Base-by-base conservation (phyloP, 2,329 filamentous ascomycete genomes). In the Diaporthe eres region DNA sequence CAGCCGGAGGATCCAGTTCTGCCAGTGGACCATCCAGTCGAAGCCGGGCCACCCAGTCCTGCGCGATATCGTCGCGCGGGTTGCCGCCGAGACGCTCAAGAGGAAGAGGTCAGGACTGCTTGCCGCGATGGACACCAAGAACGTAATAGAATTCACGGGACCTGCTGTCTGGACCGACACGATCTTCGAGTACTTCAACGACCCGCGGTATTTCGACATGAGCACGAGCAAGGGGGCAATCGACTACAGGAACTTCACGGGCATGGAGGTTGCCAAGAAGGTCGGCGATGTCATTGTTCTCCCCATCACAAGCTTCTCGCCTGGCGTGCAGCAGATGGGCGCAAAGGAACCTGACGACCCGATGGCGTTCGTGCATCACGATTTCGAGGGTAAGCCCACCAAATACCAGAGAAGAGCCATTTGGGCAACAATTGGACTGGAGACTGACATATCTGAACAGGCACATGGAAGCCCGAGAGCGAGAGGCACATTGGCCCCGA, bases 21-120 rank as follows among this genome's bases (percentile, higher is more conserved):
- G 97, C 86, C 97, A 99, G 84, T 99, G 97, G 97, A 99, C 97
- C 1, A 98, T 99, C 78, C 96, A 98, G 85, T 88, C 94, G 75
- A 99, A 99, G 85, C 94, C 96, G 0, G 97, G 97, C 15, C 97
- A 99, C 83, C 97, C 97, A 0, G 92, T 98, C 17, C 89, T 99
- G 75, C 92, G 96, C 77, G 95, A 98, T 77, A 91, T 98, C 77
- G 95, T 99, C 44, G 89, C 94, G 19, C 93, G 92, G 79, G 96
- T 99, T 81, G 98, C 96, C 0, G 90, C 94, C 78, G 92, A 96
- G 82, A 94, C 96, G 0, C 87, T 98, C 68, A 87, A 89, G 76
- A 90, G 93, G 85, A 95, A 97, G 88, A 88, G 87, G 72, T 84
- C 87, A 10, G 94, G 94, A 28, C 88, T 88, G 63, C 88, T 98